phyloP scores from a whole-genome alignment of 169 alveolate genomes.

The Plasmodium berghei region DNA sequence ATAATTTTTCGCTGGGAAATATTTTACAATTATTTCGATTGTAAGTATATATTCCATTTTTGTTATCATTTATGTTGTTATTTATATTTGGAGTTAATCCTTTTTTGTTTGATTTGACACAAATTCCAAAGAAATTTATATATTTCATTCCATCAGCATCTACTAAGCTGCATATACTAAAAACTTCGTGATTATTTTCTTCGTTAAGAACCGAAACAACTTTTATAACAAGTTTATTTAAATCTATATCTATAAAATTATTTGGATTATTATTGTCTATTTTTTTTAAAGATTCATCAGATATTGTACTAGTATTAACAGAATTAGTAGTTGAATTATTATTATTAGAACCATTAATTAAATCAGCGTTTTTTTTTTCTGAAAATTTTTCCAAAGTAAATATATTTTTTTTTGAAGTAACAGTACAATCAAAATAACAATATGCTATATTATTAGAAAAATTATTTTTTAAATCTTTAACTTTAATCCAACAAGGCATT shows the following conservation, averaged over 20 bases:
- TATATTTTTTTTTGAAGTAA: slow-evolving; percentile 17
- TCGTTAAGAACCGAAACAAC: slow-evolving; percentile 59
- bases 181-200: slow-evolving; percentile 57
- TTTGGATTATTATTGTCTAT: neutral
- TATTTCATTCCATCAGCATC: slow-evolving; percentile 33
- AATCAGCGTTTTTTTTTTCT: neutral
- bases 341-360: neutral
- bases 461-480: slow-evolving; percentile 39
- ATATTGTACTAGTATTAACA: neutral
- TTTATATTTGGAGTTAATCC: neutral
- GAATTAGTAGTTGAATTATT: neutral
- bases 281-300: slow-evolving; percentile 28
- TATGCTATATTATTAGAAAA: slow-evolving; percentile 28
- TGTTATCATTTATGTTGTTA: too few species aligned
- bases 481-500: slow-evolving; percentile 69
- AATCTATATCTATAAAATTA: slow-evolving; percentile 30
- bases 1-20: slow-evolving; percentile 36
- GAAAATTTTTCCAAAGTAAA: slow-evolving; percentile 22
- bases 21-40: slow-evolving; percentile 27
- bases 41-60: neutral
- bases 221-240: slow-evolving; percentile 38
- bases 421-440: slow-evolving; percentile 62
- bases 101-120: slow-evolving; percentile 15
- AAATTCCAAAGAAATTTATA: slow-evolving; percentile 50
- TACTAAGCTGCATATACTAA: slow-evolving; percentile 45